phyloP scores from a whole-genome alignment of 371 early-diverging fungal genomes.

The Conidiobolus incongruus region DNA sequence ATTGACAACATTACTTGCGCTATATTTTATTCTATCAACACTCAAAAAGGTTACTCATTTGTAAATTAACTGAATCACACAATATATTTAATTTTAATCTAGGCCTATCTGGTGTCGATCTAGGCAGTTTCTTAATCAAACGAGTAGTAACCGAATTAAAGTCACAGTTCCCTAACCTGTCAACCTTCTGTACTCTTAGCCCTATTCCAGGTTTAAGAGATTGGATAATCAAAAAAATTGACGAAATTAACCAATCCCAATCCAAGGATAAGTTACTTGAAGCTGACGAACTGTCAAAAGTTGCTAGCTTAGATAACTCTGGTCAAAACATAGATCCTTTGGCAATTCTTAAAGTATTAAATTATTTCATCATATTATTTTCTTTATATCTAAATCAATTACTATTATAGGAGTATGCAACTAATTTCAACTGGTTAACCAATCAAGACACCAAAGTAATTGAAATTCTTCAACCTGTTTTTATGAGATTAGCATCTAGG shows the following conservation, averaged over 20 bases:
- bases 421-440: background rate
- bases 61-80: background rate
- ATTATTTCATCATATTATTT: too few relatives aligned
- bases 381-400: too few relatives aligned
- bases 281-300: too few relatives aligned
- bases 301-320: too few relatives aligned
- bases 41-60: slow-evolving; percentile 30
- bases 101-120: slow-evolving; percentile 54
- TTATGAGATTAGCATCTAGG: slow-evolving; percentile 41
- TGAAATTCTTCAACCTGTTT: slow-evolving; percentile 21
- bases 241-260: too few relatives aligned
- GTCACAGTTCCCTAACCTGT: slow-evolving; percentile 27
- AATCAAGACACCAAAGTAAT: slow-evolving; percentile 9
- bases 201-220: slow-evolving; percentile 62
- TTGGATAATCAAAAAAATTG: slow-evolving; percentile 30
- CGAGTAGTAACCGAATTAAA: slow-evolving; percentile 50
- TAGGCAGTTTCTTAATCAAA: slow-evolving; percentile 73
- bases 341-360: too few relatives aligned
- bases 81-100: background rate
- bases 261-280: too few relatives aligned
- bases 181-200: slow-evolving; percentile 61
- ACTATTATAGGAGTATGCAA: background rate
- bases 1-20: slow-evolving; percentile 25
- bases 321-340: too few relatives aligned
- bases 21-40: slow-evolving; percentile 74